A percentile compares a stretch with the other conserved stretches of the same genome.
These are phyloP conservation scores for Sordariomycetes sp. DNA, from an alignment of 2,329 filamentous ascomycete species.

Conservation along the genomic window DNA sequence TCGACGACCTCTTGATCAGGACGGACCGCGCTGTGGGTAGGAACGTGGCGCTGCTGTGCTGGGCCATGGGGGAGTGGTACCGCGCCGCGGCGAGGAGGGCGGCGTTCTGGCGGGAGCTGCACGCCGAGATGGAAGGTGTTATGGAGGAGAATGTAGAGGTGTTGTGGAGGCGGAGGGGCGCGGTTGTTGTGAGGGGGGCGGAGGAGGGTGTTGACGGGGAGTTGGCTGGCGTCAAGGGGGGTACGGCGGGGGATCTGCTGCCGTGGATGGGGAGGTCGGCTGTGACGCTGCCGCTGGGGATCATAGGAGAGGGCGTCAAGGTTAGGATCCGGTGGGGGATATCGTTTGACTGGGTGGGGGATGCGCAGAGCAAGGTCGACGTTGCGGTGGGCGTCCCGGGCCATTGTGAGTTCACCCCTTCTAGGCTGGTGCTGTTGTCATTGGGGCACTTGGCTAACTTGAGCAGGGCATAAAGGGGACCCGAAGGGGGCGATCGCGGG, in stretches of 20 bases:
- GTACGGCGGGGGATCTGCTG: constrained; percentile 34
- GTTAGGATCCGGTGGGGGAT: constrained; percentile 50
- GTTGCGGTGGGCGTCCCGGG: constrained; percentile 46
- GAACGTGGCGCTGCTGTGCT: constrained; percentile 50
- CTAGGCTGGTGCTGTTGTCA: not conserved
- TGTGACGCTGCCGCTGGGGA: constrained; percentile 24
- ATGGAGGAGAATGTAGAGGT: constrained; percentile 17
- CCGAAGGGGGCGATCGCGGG: constrained; percentile 41
- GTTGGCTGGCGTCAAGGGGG: constrained; percentile 9
- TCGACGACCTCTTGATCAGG: constrained; percentile 25
- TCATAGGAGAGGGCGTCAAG: constrained; percentile 22
- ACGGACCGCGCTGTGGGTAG: constrained; percentile 32
- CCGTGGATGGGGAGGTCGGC: constrained; percentile 42
- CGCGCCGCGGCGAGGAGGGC: constrained; percentile 50
- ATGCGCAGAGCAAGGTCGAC: constrained; percentile 48
- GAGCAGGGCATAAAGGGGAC: constrained; percentile 49
- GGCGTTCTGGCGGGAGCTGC: constrained; percentile 48
- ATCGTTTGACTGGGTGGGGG: constrained; percentile 62
- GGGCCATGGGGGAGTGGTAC: constrained; percentile 61
- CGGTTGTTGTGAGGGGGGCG: constrained; percentile 8
- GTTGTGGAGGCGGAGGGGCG: constrained; percentile 11
- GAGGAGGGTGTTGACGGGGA: constrained; percentile 16
- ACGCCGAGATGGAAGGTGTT: constrained; percentile 31
- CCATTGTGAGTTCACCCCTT: constrained; percentile 43
- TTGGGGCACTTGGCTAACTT: not conserved